phyloP scores from a whole-genome alignment of 1,139 yeast species.

The Suhomyces kunorum region DNA sequence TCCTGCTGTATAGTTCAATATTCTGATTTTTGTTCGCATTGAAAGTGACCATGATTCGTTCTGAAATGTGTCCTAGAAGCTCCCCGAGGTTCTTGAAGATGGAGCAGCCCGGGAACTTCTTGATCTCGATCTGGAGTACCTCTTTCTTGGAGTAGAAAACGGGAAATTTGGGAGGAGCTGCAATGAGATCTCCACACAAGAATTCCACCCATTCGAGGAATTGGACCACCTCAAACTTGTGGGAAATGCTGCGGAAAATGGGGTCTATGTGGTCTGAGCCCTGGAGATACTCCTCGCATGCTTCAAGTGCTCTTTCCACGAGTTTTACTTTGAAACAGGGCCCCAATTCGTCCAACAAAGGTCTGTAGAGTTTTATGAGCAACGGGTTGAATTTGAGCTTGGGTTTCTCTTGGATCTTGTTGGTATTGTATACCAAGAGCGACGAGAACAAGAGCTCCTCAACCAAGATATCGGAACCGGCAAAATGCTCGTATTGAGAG shows the following conservation, averaged over 20 bases:
- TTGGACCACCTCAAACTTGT: constrained; percentile 17
- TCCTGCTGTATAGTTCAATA: constrained; percentile 6
- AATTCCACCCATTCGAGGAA: constrained; percentile 22
- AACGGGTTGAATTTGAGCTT: constrained; percentile 30
- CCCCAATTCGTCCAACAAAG: constrained; percentile 37
- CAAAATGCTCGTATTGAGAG: constrained; percentile 3
- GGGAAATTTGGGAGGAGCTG: constrained; percentile 4
- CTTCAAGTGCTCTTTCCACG: constrained; percentile 13
- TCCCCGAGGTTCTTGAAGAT: constrained; percentile 6
- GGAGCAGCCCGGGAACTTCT: constrained; percentile 3
- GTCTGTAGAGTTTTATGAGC: constrained; percentile 34
- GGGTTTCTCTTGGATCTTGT: constrained; percentile 16
- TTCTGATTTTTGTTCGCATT: constrained; percentile 6
- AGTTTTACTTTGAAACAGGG: constrained; percentile 21
- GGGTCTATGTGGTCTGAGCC: background rate
- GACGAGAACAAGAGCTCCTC: constrained; percentile 25
- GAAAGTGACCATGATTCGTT: constrained; percentile 6
- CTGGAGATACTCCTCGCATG: constrained; percentile 4
- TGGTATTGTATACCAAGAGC: constrained; percentile 31
- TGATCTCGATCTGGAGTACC: background rate
- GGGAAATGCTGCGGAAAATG: constrained; percentile 1
- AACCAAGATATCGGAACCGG: constrained; percentile 15
- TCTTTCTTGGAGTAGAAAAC: background rate
- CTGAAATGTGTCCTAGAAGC: constrained; percentile 9
- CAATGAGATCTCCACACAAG: constrained; percentile 6